Percentiles rank a stretch among this genome's conserved stretches.
These are phyloP conservation scores for Exophiala sp. DNA, from an alignment of 2,329 filamentous ascomycete species.

Conservation along the genomic window DNA sequence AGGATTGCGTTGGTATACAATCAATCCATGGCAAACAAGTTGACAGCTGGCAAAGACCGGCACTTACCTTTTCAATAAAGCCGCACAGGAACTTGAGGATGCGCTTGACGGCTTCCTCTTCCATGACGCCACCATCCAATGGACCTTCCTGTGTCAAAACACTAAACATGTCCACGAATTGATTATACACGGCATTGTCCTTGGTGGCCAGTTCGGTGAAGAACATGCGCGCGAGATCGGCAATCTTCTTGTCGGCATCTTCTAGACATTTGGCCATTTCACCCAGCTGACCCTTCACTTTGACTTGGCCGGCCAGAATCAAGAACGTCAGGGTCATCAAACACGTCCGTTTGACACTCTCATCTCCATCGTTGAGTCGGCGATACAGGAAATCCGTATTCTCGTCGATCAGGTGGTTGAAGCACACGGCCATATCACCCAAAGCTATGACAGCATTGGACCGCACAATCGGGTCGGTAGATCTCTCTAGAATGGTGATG, in stretches of 20 bases:
- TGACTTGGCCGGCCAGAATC: slow-evolving; percentile 94
- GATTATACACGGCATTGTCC: slow-evolving; percentile 98
- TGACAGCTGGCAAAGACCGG: too few relatives aligned
- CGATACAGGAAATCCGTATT: slow-evolving; percentile 98
- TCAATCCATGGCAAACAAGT: too few relatives aligned
- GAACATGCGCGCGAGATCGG: slow-evolving; percentile 94
- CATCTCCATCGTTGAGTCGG: slow-evolving; percentile 79
- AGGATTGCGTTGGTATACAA: too few relatives aligned
- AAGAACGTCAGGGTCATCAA: slow-evolving; percentile 98
- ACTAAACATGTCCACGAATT: slow-evolving; percentile 99
- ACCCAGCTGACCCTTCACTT: slow-evolving; percentile 96
- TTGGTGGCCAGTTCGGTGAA: slow-evolving; percentile 96
- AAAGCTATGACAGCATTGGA: slow-evolving; percentile 96
- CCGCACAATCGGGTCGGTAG: slow-evolving; percentile 81
- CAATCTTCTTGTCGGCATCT: slow-evolving; percentile 89
- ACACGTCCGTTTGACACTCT: slow-evolving; percentile 91
- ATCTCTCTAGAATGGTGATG: slow-evolving; percentile 96
- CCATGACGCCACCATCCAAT: slow-evolving; percentile 44
- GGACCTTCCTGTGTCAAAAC: slow-evolving; percentile 74
- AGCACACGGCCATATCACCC: slow-evolving; percentile 98
- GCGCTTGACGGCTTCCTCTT: slow-evolving; percentile 77
- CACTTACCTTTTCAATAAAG: slow-evolving; percentile 88
- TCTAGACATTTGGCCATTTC: slow-evolving; percentile 99
- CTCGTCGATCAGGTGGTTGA: slow-evolving; percentile 98
- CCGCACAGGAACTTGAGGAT: slow-evolving; percentile 90